Evolutionary conservation across 768 basidiomycete genomes (phyloP).

Genomic region (Fibroporia radiculosa): DNA sequence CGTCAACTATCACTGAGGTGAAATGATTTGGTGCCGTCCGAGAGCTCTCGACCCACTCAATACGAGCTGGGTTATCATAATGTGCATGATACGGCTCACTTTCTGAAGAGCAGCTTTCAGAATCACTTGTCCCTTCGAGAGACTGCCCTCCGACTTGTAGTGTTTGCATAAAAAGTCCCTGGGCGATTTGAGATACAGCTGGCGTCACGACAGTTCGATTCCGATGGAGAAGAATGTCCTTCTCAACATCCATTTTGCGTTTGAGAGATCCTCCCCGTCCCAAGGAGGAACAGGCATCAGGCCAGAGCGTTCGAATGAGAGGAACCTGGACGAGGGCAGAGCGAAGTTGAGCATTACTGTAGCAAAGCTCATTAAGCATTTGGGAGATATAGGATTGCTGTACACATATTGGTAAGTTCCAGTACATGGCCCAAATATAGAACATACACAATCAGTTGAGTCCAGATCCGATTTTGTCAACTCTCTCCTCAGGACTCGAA

Average conservation of each 20-base stretch:
- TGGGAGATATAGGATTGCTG: constrained; percentile 40
- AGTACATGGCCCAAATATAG: neutral
- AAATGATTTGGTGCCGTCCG: constrained; percentile 28
- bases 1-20: constrained; percentile 45
- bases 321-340: constrained; percentile 27
- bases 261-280: neutral
- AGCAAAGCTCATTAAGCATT: constrained; percentile 32
- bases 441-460: constrained; percentile 39
- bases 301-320: constrained; percentile 27
- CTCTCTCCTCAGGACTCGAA: constrained; percentile 16
- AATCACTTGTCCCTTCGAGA: neutral
- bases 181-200: constrained; percentile 7
- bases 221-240: constrained; percentile 28
- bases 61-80: constrained; percentile 20
- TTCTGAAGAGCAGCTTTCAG: no score
- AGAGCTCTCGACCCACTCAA: constrained; percentile 27
- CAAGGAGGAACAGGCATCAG: neutral
- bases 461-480: constrained; percentile 36
- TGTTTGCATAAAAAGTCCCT: constrained; percentile 5
- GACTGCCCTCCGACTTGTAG: constrained; percentile 1
- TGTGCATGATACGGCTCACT: constrained; percentile 6
- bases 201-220: constrained; percentile 24
- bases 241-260: constrained; percentile 16
- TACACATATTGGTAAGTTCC: neutral
- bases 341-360: constrained; percentile 23